Percentiles rank a stretch among this genome's conserved stretches.
Conservation (phyloP, 2,329 filamentous ascomycete species). For the Colletotrichum limetticola region DNA sequence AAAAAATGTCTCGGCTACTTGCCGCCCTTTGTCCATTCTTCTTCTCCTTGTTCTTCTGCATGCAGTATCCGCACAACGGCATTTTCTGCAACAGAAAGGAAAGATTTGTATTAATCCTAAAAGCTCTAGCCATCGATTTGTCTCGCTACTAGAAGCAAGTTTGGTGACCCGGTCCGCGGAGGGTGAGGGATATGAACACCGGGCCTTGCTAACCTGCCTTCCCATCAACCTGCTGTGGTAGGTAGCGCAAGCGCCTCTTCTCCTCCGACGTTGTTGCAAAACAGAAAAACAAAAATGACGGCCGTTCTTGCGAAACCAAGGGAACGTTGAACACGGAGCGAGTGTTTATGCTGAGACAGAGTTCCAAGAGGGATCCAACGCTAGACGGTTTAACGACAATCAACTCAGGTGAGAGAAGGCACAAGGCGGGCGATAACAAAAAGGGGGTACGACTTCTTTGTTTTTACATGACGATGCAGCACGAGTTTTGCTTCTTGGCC, state of each 20-base stretch:
- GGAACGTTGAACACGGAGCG: slow-evolving; percentile 22
- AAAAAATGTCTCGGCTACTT: neutral
- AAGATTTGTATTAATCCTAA: slow-evolving; percentile 27
- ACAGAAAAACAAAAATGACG: neutral
- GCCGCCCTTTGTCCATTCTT: no score
- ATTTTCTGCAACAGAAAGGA: neutral
- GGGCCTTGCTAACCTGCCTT: neutral
- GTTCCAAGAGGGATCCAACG: slow-evolving; percentile 39
- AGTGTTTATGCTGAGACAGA: slow-evolving; percentile 32
- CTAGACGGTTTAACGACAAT: slow-evolving; percentile 37
- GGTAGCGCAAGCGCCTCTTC: neutral
- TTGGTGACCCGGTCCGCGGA: neutral
- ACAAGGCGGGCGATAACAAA: neutral
- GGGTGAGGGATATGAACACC: slow-evolving; percentile 12
- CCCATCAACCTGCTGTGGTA: no score
- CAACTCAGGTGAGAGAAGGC: neutral
- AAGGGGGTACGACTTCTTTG: neutral
- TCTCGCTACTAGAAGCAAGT: neutral
- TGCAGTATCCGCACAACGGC: no score
- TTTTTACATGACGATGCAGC: slow-evolving; percentile 75
- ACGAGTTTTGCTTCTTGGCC: slow-evolving; percentile 85
- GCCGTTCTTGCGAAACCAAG: slow-evolving; percentile 18
- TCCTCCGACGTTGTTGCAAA: neutral
- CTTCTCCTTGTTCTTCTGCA: no score
- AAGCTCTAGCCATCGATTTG: neutral